Base-by-base conservation (phyloP, 768 basidiomycete species). In the Trametes villosa region DNA sequence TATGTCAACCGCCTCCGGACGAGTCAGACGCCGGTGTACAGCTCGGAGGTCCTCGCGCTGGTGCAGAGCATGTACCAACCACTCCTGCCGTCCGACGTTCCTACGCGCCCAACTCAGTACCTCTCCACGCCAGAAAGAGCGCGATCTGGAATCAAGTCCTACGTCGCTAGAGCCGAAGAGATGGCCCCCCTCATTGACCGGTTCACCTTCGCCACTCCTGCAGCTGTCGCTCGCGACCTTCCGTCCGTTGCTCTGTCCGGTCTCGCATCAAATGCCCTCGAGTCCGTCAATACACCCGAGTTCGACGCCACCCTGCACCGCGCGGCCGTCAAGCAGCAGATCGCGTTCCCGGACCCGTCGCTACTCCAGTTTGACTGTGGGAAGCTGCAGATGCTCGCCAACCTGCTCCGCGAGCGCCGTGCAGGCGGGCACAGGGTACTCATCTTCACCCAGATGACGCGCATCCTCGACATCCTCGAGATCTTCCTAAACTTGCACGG, bases 361-460 rank as follows among this genome's bases (percentile, higher is more conserved):
- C 79, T 96, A 31, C 80, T 97, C 8, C 95, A 97, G 70, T 97
- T 94, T 71, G 96, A 98, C 72, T 97, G 96, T 68, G 96, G 96
- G 45, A 98, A 98, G 70, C 82, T 98, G 13, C 96, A 97, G 68
- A 83, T 87, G 57, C 83, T 98, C 9, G 83, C 86, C n/a, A 77
- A 76, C 26, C 78, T 98, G 27, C 79, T 98, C 11, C 85, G 92
- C 45, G 85, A 91, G 72, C 91, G 86, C 74, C 94, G 95, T 70
- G 84, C 86, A 0, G 93, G 86, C 7, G 94, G 94, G 0, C 95
- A 97, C 71, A 89, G 96, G 8, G 82, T 92, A 26, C 81, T 98
- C 47, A 96, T 98, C 63, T 98, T 98, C 75, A 98, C 96, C 0
- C 96, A 98, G 69, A 98, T 98, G 96, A 96, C 96, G 30, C 82